A percentile compares a stretch with the other conserved stretches of the same genome.
Conservation (phyloP, 2,329 filamentous ascomycete species). For the Dactylellina drechsleri region DNA sequence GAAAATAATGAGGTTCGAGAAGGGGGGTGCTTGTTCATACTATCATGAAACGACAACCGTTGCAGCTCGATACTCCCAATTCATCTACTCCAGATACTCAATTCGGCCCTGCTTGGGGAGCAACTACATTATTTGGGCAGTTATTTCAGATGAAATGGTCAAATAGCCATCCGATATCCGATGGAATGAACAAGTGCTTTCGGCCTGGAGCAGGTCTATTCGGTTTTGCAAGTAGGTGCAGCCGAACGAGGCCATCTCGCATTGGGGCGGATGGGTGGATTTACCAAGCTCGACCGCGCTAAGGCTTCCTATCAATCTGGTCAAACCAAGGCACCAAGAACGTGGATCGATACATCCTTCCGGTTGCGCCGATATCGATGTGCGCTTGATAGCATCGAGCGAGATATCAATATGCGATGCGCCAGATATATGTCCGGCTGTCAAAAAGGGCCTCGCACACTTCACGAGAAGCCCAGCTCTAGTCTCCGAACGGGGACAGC, state of each 20-base stretch:
- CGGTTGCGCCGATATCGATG: background rate
- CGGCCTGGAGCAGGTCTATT: slow-evolving; percentile 41
- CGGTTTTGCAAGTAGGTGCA: slow-evolving; percentile 33
- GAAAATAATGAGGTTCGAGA: slow-evolving; percentile 13
- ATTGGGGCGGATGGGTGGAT: slow-evolving; percentile 15
- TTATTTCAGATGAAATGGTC: slow-evolving; percentile 31
- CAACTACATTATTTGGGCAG: slow-evolving; percentile 41
- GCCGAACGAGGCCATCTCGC: slow-evolving; percentile 26
- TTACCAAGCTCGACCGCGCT: slow-evolving; percentile 12
- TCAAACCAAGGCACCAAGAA: background rate
- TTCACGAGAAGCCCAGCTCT: too few relatives aligned
- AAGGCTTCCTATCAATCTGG: slow-evolving; percentile 2
- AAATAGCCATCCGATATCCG: slow-evolving; percentile 42
- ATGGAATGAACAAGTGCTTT: slow-evolving; percentile 15
- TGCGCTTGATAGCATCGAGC: background rate
- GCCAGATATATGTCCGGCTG: background rate
- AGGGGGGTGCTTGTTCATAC: slow-evolving; percentile 39
- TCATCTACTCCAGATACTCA: slow-evolving; percentile 34
- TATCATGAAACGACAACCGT: slow-evolving; percentile 50
- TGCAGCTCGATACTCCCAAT: slow-evolving; percentile 36
- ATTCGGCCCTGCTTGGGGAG: slow-evolving; percentile 31
- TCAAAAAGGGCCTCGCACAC: too few relatives aligned
- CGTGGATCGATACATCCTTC: background rate
- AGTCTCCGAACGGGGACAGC: too few relatives aligned
- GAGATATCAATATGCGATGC: background rate